Evolutionary conservation across 2,329 filamentous ascomycete species (phyloP), one percentile per base, ranked within the genome.

Genomic region (Pyricularia pennisetigena): DNA sequence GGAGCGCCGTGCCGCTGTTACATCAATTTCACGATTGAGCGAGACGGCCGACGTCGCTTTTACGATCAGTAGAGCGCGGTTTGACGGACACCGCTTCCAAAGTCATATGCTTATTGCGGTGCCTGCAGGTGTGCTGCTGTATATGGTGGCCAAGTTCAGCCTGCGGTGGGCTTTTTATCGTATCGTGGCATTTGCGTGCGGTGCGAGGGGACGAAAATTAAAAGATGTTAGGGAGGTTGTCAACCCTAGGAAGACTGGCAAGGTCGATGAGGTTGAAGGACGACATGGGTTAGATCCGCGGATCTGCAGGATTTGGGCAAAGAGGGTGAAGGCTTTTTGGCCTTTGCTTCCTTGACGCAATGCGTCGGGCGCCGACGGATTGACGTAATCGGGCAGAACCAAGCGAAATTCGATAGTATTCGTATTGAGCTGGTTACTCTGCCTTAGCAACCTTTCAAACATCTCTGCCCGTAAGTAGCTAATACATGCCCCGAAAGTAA

Each of bases 41-140:
- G 80, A 82, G 70, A 78, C 78, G 6, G 75, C 80, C 3, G 80
- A 82, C 68, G 78, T 82, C 29, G 75, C 81, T 65, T 82, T 80
- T 72, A 73, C 75, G 26, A 74, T 81, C 66, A 78, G 74, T 72
- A 74, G 80, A 67, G 77, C 80, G 24, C 72, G 70, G 2, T 74
- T 79, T 69, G 79, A 82, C 71, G 79, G 78, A 3, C 75, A 75
- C 67, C 74, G 10, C 70, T 79, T 64, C 71, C 74, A 1, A 70
- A 66, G 9, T 64, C 79, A 29, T 76, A 76, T 7, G 69, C 65
- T 1, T 74, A 77, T 32, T 41, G 67, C 20, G 74, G 78, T 68
- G 24, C 70, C 49, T 64, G 70, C 6, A 8, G n/a, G 29, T 49
- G 73, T 79, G 1, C 80, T 80, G 69, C 70, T 69, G 1, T 82